Conservation (phyloP, 2,329 filamentous ascomycete species). For the Diaporthe ampelina region DNA sequence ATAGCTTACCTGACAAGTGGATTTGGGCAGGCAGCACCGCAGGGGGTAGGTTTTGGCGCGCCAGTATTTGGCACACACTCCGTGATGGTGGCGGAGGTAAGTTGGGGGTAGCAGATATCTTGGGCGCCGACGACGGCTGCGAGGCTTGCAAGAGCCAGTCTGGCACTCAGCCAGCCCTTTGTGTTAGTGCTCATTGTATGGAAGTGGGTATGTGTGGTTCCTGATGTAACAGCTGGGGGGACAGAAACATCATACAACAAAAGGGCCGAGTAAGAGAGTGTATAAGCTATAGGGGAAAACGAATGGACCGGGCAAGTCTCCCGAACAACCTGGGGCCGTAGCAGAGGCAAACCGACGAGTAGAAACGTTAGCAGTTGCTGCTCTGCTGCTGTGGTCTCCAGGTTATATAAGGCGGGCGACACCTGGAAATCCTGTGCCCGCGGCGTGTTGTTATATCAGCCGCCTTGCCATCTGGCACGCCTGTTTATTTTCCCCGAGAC, state of each 20-base stretch:
- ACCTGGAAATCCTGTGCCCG: not conserved
- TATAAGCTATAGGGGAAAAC: not conserved
- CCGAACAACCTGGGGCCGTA: not conserved
- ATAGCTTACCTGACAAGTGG: not conserved
- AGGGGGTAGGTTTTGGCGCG: not conserved
- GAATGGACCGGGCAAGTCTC: not conserved
- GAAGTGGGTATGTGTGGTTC: not conserved
- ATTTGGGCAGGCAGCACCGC: not conserved
- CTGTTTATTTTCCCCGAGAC: not conserved
- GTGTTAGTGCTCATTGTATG: not conserved
- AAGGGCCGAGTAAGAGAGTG: not conserved
- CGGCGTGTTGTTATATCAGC: not conserved
- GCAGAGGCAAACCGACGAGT: not conserved
- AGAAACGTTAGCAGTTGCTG: not conserved
- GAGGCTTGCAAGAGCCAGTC: not conserved
- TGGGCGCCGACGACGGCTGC: not conserved
- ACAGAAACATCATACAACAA: not conserved
- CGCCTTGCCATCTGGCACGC: not conserved
- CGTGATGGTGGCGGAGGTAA: not conserved
- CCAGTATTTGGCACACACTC: not conserved
- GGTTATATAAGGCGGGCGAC: not conserved
- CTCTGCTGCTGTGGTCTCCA: not conserved
- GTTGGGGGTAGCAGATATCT: not conserved
- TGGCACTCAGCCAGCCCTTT: not conserved
- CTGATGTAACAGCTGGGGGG: not conserved